These are phyloP conservation scores for Lodderomyces pseudojiufengensis DNA, from an alignment of 1,139 yeast genomes.

Conservation along the genomic window DNA sequence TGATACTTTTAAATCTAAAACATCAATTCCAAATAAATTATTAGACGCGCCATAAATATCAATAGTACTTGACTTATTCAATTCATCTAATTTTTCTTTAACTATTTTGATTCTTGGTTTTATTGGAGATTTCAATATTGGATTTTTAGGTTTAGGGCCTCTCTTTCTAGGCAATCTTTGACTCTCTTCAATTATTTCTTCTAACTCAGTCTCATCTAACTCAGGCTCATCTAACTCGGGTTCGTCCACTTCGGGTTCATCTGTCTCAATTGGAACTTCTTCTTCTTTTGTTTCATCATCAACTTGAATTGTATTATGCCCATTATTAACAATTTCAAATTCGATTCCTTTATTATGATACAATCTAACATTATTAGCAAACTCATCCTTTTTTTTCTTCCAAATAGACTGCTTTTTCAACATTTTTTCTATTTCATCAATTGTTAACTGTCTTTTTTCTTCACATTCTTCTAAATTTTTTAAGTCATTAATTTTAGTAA, in stretches of 20 bases:
- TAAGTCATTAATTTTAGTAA: constrained; percentile 51
- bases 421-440: constrained; percentile 45
- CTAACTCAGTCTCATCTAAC: not conserved
- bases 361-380: constrained; percentile 24
- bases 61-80: not conserved
- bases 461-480: constrained; percentile 47
- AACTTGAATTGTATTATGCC: constrained; percentile 20
- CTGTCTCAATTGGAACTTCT: not conserved
- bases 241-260: not conserved
- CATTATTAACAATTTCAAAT: constrained; percentile 10
- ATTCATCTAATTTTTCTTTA: constrained; percentile 9
- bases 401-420: constrained; percentile 47
- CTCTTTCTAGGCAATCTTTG: not conserved
- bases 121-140: not conserved
- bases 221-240: not conserved
- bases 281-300: not conserved
- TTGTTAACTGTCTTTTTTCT: constrained; percentile 48
- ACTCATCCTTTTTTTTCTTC: constrained; percentile 30
- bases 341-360: not conserved
- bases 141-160: not conserved
- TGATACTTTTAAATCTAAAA: constrained; percentile 9
- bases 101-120: not conserved
- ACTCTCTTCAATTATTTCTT: not conserved
- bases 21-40: constrained; percentile 9
- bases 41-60: not conserved